These are phyloP conservation scores for Arthrobotrys musiformis DNA, from an alignment of 2,329 filamentous ascomycete genomes.

Conservation along the genomic window DNA sequence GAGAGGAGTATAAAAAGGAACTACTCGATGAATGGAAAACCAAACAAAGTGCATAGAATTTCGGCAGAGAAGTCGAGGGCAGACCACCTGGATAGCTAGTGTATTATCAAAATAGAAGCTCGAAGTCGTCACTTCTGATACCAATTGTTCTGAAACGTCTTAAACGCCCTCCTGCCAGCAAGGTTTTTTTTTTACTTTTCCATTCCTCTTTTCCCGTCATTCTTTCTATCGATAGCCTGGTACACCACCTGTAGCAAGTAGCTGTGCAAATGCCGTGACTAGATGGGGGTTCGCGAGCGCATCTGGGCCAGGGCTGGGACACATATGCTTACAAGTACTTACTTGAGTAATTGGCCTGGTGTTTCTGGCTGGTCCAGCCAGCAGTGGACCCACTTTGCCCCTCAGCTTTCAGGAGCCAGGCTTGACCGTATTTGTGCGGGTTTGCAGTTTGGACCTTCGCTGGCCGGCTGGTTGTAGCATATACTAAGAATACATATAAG, in stretches of 20 bases:
- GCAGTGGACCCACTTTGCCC: constrained; percentile 36
- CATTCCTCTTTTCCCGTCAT: no score
- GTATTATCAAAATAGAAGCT: constrained; percentile 18
- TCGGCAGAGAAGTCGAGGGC: not conserved
- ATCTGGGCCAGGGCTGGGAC: not conserved
- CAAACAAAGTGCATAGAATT: constrained; percentile 1
- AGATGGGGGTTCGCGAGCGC: constrained; percentile 6
- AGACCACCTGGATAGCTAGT: not conserved
- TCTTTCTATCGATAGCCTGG: not conserved
- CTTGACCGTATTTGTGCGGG: constrained; percentile 23
- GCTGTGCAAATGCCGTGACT: not conserved
- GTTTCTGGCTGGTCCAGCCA: constrained; percentile 52
- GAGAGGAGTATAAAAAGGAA: constrained; percentile 84
- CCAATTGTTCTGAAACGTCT: constrained; percentile 13
- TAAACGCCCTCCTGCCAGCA: constrained; percentile 1
- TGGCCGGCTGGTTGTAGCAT: no score
- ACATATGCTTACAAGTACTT: constrained; percentile 31
- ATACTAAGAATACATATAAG: constrained; percentile 15
- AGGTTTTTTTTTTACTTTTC: no score
- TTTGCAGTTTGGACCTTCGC: not conserved
- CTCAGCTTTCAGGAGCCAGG: constrained; percentile 4
- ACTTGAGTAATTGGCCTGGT: constrained; percentile 31
- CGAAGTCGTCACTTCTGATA: not conserved
- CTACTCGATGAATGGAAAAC: constrained; percentile 73
- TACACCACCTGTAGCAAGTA: not conserved